Evolutionary conservation across 306 rosid species (phyloP).

Genomic region (Vigna unguiculata): DNA sequence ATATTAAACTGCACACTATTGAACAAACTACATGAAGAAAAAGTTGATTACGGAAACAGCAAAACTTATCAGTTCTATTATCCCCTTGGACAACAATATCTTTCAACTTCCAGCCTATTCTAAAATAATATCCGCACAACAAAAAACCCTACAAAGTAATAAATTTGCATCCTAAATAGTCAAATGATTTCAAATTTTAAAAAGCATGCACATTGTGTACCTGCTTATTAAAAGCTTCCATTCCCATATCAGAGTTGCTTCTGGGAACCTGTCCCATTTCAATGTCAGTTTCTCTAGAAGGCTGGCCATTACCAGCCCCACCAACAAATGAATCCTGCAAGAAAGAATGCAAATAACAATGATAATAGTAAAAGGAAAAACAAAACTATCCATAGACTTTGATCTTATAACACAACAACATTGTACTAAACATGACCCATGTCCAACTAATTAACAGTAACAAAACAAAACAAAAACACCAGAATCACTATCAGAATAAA

Average conservation of each 20-base stretch:
- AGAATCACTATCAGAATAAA: slow-evolving; percentile 20
- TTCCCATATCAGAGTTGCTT: slow-evolving; percentile 65
- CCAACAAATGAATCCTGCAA: slow-evolving; percentile 81
- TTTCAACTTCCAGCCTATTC: too few species aligned
- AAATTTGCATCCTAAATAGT: too few species aligned
- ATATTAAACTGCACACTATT: slow-evolving; percentile 5
- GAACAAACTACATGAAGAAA: slow-evolving; percentile 33
- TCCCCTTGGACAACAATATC: too few species aligned
- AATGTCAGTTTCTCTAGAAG: slow-evolving; percentile 76
- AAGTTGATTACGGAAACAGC: neutral
- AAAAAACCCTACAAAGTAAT: too few species aligned
- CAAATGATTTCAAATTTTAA: too few species aligned
- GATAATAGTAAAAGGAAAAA: neutral
- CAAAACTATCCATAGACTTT: slow-evolving; percentile 22
- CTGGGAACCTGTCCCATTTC: slow-evolving; percentile 79
- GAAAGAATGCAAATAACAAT: slow-evolving; percentile 9
- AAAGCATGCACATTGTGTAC: slow-evolving; percentile 41
- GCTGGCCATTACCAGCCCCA: slow-evolving; percentile 62
- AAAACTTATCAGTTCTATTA: too few species aligned
- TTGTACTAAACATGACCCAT: slow-evolving; percentile 8
- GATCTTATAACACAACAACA: slow-evolving; percentile 36
- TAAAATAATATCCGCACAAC: too few species aligned
- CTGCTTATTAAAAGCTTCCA: slow-evolving; percentile 89
- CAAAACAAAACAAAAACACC: slow-evolving; percentile 6
- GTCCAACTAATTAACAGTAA: slow-evolving; percentile 37